A percentile compares a stretch with the other conserved stretches of the same genome.
These are phyloP conservation scores for Trametes gibbosa DNA, from an alignment of 768 basidiomycete genomes.

Conservation along the genomic window DNA sequence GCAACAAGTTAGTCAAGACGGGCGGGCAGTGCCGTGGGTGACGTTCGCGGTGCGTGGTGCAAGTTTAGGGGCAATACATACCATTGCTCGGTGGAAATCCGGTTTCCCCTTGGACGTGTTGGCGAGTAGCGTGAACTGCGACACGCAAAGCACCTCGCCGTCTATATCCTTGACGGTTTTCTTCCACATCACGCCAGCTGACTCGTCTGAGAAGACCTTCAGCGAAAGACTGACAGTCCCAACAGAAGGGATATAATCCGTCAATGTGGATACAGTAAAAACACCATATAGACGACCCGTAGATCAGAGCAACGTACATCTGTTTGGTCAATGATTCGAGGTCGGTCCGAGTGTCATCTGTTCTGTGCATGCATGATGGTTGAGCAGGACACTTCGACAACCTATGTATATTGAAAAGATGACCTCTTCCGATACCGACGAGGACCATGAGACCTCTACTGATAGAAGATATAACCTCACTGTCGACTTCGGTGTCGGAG, in stretches of 20 bases:
- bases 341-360: constrained; percentile 82
- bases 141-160: constrained; percentile 91
- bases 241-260: background rate
- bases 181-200: constrained; percentile 76
- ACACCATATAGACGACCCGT: background rate
- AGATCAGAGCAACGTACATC: constrained; percentile 49
- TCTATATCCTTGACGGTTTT: constrained; percentile 80
- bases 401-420: constrained; percentile 1
- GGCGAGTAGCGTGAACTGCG: constrained; percentile 90
- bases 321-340: constrained; percentile 74
- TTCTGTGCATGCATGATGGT: constrained; percentile 26
- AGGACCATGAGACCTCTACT: constrained; percentile 86
- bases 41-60: background rate
- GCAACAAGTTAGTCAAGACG: background rate
- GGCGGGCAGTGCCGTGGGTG: constrained; percentile 2
- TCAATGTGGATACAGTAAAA: background rate
- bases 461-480: constrained; percentile 76
- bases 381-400: constrained; percentile 18
- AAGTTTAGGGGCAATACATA: constrained; percentile 32
- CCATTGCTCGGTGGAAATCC: constrained; percentile 94
- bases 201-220: constrained; percentile 64
- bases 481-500: constrained; percentile 56
- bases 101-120: constrained; percentile 88
- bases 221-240: constrained; percentile 54
- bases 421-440: constrained; percentile 83